Evolutionary conservation across 495 filamentous ascomycete genomes (phyloP), one percentile per base, ranked within the genome.

Genomic region (Xylaria acuta): DNA sequence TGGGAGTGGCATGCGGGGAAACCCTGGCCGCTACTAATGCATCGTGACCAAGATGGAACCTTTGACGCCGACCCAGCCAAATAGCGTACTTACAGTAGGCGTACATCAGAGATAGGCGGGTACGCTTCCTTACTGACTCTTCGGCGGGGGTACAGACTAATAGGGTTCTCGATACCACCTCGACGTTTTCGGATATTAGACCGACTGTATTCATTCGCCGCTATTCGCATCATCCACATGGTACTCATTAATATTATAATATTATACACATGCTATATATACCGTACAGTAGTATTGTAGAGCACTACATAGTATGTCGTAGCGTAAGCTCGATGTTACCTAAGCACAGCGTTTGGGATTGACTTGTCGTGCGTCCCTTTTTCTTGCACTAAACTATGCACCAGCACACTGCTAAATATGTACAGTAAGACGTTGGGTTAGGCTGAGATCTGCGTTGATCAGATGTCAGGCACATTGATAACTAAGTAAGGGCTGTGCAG

Each of bases 11-110:
- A 41, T 56, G 65, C 65, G 65, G 65, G 65, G 65, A 67, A 67
- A 20, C 49, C 63, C 64, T 67, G 64, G 25, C 45, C 47, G 49
- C 47, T 67, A 41, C 36, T 67, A 27, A 54, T 56, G 49, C 65
- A 67, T 56, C 47, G 49, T 67, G 65, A 56, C 65, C 12, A 51
- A 67, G 20, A 41, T 4, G 34, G 47, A 20, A 45, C 25, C 14
- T 32, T 34, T 64, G 62, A 12, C 22, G 40, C 62, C 62, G 62
- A 49, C 36, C 38, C 14, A 16, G 9, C 53, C 27, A 56, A 56
- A 1, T 12, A 60, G 40, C 38, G 22, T 18, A 30, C 38, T n/a
- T n/a, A n/a, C n/a, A n/a, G n/a, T n/a, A n/a, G n/a, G 59, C 36
- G 8, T 30, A 65, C 12, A 20, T 30, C 22, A 25, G 16, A 64